phyloP scores from a whole-genome alignment of 352 stramenopile species.

The Globisporangium nunn region DNA sequence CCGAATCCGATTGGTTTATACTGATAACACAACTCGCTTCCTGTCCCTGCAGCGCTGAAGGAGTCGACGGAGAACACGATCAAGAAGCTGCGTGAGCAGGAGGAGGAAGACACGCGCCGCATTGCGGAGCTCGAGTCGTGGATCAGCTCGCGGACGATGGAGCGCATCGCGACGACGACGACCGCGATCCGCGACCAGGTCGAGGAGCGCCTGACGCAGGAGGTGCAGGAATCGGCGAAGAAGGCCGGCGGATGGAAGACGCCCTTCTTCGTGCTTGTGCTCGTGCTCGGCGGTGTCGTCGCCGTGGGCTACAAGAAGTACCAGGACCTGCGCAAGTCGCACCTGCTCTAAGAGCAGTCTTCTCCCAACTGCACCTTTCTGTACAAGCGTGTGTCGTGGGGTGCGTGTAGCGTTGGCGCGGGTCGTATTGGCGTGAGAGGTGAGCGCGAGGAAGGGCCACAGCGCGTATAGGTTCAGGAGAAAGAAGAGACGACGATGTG shows the following conservation, averaged over 20 bases:
- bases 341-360: slow-evolving; percentile 56
- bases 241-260: slow-evolving; percentile 76
- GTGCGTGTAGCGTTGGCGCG: background rate
- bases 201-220: slow-evolving; percentile 59
- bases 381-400: background rate
- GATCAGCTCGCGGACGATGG: slow-evolving; percentile 47
- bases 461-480: background rate
- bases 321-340: slow-evolving; percentile 81
- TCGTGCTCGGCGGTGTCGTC: slow-evolving; percentile 51
- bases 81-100: slow-evolving; percentile 68
- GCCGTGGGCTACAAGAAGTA: slow-evolving; percentile 83
- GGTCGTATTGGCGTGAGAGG: background rate
- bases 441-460: background rate
- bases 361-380: background rate
- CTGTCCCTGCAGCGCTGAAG: slow-evolving; percentile 34
- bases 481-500: background rate
- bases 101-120: slow-evolving; percentile 53
- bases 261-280: slow-evolving; percentile 72
- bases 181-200: slow-evolving; percentile 60
- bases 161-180: slow-evolving; percentile 49
- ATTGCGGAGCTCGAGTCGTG: slow-evolving; percentile 71
- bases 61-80: slow-evolving; percentile 81
- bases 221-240: slow-evolving; percentile 62
- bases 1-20: too few relatives aligned
- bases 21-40: background rate